Percentiles rank a stretch among this genome's conserved stretches.
Evolutionary conservation across 495 filamentous ascomycete genomes (phyloP).

Genomic region (Trichoderma gamsii): DNA sequence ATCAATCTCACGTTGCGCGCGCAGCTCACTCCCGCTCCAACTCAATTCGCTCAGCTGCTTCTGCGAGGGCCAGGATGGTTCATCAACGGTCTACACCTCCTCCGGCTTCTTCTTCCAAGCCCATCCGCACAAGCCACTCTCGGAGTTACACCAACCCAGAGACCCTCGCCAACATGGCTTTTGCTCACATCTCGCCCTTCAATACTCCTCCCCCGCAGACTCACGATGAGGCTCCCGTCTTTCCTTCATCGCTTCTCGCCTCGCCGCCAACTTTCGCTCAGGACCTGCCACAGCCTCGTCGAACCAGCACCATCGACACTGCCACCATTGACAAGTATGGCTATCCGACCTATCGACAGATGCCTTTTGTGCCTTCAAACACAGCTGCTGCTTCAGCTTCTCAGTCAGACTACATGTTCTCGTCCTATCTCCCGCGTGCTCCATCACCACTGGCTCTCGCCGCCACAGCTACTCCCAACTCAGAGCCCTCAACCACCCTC

Average conservation of each 20-base stretch:
- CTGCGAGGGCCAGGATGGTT: not conserved
- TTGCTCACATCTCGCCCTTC: conserved; percentile 27
- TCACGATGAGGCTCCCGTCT: conserved; percentile 29
- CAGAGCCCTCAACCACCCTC: conserved; percentile 58
- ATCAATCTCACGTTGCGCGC: conserved; percentile 31
- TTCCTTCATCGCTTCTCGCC: conserved; percentile 43
- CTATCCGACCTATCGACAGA: conserved; percentile 74
- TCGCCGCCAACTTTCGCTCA: conserved; percentile 62
- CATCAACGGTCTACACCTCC: conserved; percentile 10
- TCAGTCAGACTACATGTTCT: conserved; percentile 41
- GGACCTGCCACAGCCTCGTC: conserved; percentile 51
- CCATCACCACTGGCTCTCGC: conserved; percentile 44
- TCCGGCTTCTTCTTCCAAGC: conserved; percentile 20
- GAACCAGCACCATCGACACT: conserved; percentile 65
- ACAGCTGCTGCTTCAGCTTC: conserved; percentile 26
- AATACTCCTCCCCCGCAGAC: conserved; percentile 10
- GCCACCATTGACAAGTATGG: conserved; percentile 60
- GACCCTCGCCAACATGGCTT: conserved; percentile 47
- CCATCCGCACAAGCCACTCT: conserved; percentile 35
- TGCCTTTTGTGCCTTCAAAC: conserved; percentile 50
- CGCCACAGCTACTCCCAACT: conserved; percentile 34
- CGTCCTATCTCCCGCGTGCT: conserved; percentile 38
- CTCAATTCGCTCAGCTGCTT: conserved; percentile 17
- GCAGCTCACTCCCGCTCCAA: conserved; percentile 30
- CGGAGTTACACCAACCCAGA: conserved; percentile 66